Conservation (phyloP, 768 basidiomycete genomes). For the Boletus sp. region DNA sequence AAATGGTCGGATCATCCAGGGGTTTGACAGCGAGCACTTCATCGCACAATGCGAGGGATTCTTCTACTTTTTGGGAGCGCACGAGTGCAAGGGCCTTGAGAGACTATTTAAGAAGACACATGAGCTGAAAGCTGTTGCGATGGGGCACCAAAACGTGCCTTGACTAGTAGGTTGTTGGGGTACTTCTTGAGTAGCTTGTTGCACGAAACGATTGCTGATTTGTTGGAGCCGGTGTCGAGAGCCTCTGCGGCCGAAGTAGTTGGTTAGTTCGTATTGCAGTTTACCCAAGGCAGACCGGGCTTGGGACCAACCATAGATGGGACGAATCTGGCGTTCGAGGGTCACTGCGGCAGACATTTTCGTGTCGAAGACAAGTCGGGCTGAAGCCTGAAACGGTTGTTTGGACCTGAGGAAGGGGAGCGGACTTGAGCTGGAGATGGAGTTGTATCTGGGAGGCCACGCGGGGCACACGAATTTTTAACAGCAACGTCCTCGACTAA, state of each 20-base stretch:
- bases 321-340: constrained; percentile 78
- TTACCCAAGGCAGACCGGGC: background rate
- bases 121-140: background rate
- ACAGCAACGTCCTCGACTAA: constrained; percentile 12
- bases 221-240: constrained; percentile 81
- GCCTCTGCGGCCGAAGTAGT: constrained; percentile 52
- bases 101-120: constrained; percentile 44
- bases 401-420: constrained; percentile 3
- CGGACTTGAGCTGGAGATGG: background rate
- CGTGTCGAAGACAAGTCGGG: constrained; percentile 1
- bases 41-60: constrained; percentile 73
- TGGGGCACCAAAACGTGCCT: constrained; percentile 39
- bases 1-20: constrained; percentile 68
- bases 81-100: constrained; percentile 83
- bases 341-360: constrained; percentile 51
- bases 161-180: constrained; percentile 67
- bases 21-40: constrained; percentile 74
- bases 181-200: constrained; percentile 88
- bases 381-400: background rate
- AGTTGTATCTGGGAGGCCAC: constrained; percentile 1
- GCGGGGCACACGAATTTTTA: constrained; percentile 25
- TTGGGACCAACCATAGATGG: constrained; percentile 67
- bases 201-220: constrained; percentile 79
- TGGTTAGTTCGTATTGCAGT: constrained; percentile 1
- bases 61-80: constrained; percentile 82